Conservation (phyloP, 768 basidiomycete genomes). For the Pleurotus cornucopiae region DNA sequence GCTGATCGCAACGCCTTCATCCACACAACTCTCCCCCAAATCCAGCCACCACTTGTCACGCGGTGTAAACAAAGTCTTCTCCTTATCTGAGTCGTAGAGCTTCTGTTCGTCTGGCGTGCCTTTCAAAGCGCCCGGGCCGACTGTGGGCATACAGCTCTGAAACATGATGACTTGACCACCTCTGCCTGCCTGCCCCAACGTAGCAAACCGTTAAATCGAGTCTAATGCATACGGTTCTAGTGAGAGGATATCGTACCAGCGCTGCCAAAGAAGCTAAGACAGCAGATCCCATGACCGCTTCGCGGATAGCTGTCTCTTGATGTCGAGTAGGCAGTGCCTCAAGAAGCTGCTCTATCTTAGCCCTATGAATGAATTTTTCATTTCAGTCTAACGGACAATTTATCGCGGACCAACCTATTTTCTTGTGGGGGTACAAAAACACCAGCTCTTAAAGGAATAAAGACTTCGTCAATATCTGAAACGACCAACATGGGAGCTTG, state of each 20-base stretch:
- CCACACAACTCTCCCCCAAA: conserved; percentile 83
- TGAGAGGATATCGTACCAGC: conserved; percentile 44
- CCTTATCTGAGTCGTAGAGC: conserved; percentile 82
- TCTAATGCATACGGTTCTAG: not conserved
- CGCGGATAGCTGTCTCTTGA: conserved; percentile 37
- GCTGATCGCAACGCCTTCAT: conserved; percentile 86
- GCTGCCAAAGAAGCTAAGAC: conserved; percentile 68
- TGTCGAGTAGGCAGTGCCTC: conserved; percentile 61
- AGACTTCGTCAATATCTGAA: conserved; percentile 89
- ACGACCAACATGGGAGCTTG: conserved; percentile 73
- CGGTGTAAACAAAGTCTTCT: conserved; percentile 73
- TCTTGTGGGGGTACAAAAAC: conserved; percentile 75
- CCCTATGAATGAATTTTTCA: conserved; percentile 28
- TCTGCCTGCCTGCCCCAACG: conserved; percentile 42
- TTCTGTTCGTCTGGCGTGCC: conserved; percentile 56
- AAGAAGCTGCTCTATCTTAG: conserved; percentile 64
- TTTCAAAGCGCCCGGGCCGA: conserved; percentile 69
- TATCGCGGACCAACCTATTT: conserved; percentile 49
- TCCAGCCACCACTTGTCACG: conserved; percentile 78
- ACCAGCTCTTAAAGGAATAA: conserved; percentile 68
- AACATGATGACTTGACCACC: conserved; percentile 82
- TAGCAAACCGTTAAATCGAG: not conserved
- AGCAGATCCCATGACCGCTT: conserved; percentile 76
- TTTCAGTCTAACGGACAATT: not conserved
- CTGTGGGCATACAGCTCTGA: conserved; percentile 61